Conservation (phyloP, 2,329 filamentous ascomycete species). For the Trichoderma endophyticum region DNA sequence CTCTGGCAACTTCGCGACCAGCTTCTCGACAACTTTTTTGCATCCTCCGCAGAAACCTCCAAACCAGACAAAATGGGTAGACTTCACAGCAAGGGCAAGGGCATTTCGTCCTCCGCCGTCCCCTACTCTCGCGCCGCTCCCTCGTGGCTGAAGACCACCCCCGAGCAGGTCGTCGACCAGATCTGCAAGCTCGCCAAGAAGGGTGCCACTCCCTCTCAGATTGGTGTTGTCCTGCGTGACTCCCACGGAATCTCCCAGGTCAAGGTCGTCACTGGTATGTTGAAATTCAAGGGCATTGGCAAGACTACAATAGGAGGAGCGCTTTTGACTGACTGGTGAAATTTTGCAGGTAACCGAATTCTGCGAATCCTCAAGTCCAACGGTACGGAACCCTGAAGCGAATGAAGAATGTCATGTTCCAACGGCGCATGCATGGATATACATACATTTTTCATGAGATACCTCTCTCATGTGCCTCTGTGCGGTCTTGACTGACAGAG, state of each 20-base stretch:
- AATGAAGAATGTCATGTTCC: constrained; percentile 24
- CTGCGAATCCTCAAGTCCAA: constrained; percentile 96
- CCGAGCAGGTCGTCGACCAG: constrained; percentile 97
- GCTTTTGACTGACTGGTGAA: constrained; percentile 36
- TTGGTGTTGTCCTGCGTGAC: constrained; percentile 97
- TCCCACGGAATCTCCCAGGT: constrained; percentile 97
- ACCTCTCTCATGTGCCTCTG: constrained; percentile 64
- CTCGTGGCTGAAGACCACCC: constrained; percentile 97
- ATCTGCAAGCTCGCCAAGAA: constrained; percentile 99
- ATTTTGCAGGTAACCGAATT: constrained; percentile 92
- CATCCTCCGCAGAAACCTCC: constrained; percentile 36
- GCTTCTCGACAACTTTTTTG: constrained; percentile 28
- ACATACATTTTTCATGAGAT: constrained; percentile 29
- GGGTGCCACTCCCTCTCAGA: constrained; percentile 97
- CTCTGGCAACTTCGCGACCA: constrained; percentile 26
- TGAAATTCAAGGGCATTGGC: neutral
- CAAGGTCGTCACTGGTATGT: constrained; percentile 91
- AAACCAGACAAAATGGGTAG: constrained; percentile 74
- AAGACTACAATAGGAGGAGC: neutral
- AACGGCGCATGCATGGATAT: constrained; percentile 25
- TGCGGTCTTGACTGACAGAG: constrained; percentile 92
- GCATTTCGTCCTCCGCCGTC: constrained; percentile 91
- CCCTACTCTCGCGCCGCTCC: constrained; percentile 94
- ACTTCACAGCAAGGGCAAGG: constrained; percentile 99
- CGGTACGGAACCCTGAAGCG: constrained; percentile 66